Evolutionary conservation across 306 rosid species (phyloP).

Genomic region (Delonix regia): DNA sequence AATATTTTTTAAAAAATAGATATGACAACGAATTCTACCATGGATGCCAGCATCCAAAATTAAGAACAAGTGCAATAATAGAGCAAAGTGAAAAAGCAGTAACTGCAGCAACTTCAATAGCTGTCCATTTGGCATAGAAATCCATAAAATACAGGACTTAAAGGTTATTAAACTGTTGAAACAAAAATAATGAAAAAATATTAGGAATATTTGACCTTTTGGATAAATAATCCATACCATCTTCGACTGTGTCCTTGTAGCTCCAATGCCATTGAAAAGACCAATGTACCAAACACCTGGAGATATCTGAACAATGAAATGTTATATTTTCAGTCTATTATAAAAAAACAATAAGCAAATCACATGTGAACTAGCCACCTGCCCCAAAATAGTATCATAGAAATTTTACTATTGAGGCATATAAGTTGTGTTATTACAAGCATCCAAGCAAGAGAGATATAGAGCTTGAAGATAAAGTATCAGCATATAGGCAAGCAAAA

Average conservation of each 20-base stretch:
- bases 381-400: not conserved
- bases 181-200: not conserved
- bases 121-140: not conserved
- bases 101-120: not conserved
- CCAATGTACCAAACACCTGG: conserved; percentile 97
- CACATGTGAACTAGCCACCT: conserved; percentile 27
- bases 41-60: not conserved
- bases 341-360: not conserved
- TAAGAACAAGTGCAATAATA: not conserved
- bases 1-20: not conserved
- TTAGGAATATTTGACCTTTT: not conserved
- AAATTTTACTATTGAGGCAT: conserved; percentile 6
- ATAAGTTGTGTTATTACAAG: conserved; percentile 5
- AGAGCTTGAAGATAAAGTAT: not conserved
- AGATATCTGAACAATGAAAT: conserved; percentile 69
- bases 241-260: conserved; percentile 84
- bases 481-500: not conserved
- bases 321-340: conserved; percentile 31
- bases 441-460: conserved; percentile 28
- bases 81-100: not conserved
- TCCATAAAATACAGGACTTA: not conserved
- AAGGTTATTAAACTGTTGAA: not conserved
- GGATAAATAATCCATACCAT: conserved; percentile 61
- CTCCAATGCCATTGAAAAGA: conserved; percentile 91
- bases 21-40: not conserved